Evolutionary conservation across 2,329 filamentous ascomycete species (phyloP), one percentile per base, ranked within the genome.

Genomic region (Colletotrichum sp.): DNA sequence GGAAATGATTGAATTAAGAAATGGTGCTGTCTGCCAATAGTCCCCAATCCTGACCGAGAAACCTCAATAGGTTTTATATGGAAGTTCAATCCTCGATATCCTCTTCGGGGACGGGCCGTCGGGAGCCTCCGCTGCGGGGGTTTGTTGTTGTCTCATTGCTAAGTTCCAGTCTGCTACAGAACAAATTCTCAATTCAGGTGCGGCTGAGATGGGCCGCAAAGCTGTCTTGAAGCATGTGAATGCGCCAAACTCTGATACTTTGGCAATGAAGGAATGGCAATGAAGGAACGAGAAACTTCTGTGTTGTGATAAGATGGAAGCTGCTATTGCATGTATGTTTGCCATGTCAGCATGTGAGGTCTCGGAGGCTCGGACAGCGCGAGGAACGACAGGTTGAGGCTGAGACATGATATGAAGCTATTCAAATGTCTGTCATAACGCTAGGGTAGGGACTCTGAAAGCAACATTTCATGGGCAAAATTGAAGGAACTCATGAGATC

Each of bases 181-280:
- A 1, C 5, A 3, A 49, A 13, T 49, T 49, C 3, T 22, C 0
- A 5, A 22, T 0, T 22, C 44, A 49, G 44, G 44, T 49, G 44
- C 13, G 44, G 44, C 44, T 49, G 44, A 49, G 44, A 49, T 3
- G 39, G 11, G 11, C 0, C n/a, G 11, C 0, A 0, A 22, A 22
- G 6, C 6, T 49, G 44, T 49, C 6, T 22, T 3, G n/a, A 6
- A 49, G 44, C 44, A 49, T 49, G 44, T 22, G 44, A 49, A n/a
- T 0, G 1, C n/a, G 4, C 1, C 19, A 22, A 2, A 22, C 19
- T 6, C 9, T n/a, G n/a, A n/a, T n/a, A n/a, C n/a, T n/a, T n/a
- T n/a, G n/a, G n/a, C n/a, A n/a, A n/a, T n/a, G n/a, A n/a, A n/a
- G n/a, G n/a, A n/a, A n/a, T n/a, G n/a, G n/a, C n/a, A n/a, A n/a